Conservation (phyloP, 345 rosid species). For the Iberis pinnata region DNA sequence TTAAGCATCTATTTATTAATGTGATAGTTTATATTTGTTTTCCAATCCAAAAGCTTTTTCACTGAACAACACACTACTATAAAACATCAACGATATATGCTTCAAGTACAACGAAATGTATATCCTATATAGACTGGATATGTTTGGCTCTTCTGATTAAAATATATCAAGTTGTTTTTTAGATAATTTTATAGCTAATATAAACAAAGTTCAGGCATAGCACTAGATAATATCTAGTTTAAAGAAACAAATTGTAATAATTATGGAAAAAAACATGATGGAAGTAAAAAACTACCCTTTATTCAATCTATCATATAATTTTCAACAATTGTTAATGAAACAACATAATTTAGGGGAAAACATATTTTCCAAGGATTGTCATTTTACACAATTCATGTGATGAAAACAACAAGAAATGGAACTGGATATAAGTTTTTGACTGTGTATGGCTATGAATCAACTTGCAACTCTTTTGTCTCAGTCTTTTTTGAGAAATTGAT, state of each 20-base stretch:
- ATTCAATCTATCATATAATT: too few relatives aligned
- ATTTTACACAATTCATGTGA: constrained; percentile 1
- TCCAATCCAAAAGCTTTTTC: constrained; percentile 6
- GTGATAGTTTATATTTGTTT: constrained; percentile 20
- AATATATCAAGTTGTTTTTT: too few relatives aligned
- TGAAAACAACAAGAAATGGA: not conserved
- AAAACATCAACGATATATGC: not conserved
- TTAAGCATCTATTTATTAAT: constrained; percentile 14
- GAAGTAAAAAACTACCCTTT: too few relatives aligned
- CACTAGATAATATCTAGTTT: too few relatives aligned
- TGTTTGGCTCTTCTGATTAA: too few relatives aligned
- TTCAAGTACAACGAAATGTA: not conserved
- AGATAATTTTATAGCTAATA: too few relatives aligned
- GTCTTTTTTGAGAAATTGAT: constrained; percentile 47
- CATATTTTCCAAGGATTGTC: not conserved
- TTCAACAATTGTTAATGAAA: not conserved
- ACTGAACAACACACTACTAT: not conserved
- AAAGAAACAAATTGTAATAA: too few relatives aligned
- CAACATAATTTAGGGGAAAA: too few relatives aligned
- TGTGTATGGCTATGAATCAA: constrained; percentile 23
- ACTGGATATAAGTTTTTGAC: not conserved
- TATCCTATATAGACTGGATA: too few relatives aligned
- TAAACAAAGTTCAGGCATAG: too few relatives aligned
- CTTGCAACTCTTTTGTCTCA: constrained; percentile 35
- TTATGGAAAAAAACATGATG: too few relatives aligned